A percentile compares a stretch with the other conserved stretches of the same genome.
Evolutionary conservation across 225 moss, liverwort and hornwort species (phyloP).

Genomic region (Pleurozium schreberi): DNA sequence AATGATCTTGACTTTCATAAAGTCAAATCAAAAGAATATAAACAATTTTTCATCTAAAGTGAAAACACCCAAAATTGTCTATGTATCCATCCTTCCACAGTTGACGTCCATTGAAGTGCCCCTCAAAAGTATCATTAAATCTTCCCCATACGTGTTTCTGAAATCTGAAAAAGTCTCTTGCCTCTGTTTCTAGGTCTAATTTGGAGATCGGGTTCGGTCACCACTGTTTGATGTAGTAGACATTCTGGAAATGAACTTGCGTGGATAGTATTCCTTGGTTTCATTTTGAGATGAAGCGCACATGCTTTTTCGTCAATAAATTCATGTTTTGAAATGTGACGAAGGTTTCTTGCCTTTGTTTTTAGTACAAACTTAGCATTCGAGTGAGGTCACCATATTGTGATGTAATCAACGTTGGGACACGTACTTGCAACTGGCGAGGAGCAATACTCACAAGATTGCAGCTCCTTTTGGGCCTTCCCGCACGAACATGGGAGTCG

Average conservation of each 20-base stretch:
- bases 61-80: no score
- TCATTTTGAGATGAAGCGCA: background rate
- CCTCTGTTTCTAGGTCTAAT: background rate
- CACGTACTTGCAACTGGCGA: background rate
- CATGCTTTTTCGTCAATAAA: background rate
- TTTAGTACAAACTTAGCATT: background rate
- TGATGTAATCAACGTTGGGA: background rate
- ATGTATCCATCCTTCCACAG: no score
- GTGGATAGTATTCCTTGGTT: background rate
- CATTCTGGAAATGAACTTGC: background rate
- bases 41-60: no score
- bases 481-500: background rate
- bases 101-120: no score
- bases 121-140: no score
- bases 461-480: background rate
- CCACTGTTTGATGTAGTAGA: no score
- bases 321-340: background rate
- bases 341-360: background rate
- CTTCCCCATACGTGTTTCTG: background rate
- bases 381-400: background rate
- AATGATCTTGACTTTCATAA: no score
- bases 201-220: background rate
- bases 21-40: no score
- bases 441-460: background rate
- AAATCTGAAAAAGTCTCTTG: background rate